phyloP scores from a whole-genome alignment of 495 filamentous ascomycete species.

The Glonium stellatum region DNA sequence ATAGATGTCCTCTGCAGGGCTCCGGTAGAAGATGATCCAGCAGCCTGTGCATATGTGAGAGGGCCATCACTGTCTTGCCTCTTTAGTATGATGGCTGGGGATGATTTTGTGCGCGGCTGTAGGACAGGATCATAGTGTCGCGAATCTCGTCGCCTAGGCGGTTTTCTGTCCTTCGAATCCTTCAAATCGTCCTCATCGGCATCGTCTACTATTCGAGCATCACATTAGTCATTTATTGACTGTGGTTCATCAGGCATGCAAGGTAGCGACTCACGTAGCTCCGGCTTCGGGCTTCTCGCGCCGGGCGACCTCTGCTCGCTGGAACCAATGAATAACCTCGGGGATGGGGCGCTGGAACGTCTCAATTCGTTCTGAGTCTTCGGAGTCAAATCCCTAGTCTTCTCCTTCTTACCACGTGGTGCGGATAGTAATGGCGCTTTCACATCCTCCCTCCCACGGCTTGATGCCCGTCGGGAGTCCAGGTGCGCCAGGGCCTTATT shows the following conservation, averaged over 20 bases:
- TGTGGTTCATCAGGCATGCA: background rate
- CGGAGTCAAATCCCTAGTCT: background rate
- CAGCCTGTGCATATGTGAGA: background rate
- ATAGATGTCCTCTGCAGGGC: background rate
- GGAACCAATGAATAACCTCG: conserved; percentile 1
- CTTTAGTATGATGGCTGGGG: background rate
- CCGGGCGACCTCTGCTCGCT: background rate
- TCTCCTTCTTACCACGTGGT: conserved; percentile 3
- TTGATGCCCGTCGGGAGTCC: background rate
- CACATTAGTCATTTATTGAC: background rate
- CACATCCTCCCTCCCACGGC: background rate
- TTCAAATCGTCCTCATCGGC: background rate
- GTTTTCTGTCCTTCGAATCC: background rate
- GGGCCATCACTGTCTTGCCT: conserved; percentile 1
- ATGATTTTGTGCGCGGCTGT: background rate
- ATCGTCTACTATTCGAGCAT: background rate
- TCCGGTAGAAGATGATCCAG: background rate
- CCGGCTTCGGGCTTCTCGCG: background rate
- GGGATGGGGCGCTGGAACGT: conserved; percentile 1
- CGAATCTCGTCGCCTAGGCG: background rate
- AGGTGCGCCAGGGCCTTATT: conserved; percentile 1
- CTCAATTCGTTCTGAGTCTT: background rate
- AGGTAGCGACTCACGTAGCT: background rate
- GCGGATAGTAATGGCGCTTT: background rate
- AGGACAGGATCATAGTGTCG: background rate